Evolutionary conservation across 2,329 filamentous ascomycete species (phyloP).

Genomic region (Neurospora sp.): DNA sequence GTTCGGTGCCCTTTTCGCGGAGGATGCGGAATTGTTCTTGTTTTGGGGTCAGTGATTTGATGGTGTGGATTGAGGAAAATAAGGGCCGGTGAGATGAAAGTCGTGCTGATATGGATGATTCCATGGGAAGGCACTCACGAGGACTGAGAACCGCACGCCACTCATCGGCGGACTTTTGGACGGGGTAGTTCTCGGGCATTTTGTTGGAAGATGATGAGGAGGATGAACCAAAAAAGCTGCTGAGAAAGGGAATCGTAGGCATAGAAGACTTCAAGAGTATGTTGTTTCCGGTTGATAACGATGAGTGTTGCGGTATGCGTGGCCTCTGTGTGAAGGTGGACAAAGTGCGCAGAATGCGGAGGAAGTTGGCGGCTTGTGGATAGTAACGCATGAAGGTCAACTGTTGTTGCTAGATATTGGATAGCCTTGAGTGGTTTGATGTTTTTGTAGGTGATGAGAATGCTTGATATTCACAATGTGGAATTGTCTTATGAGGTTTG

Average conservation of each 20-base stretch:
- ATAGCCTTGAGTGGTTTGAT: neutral
- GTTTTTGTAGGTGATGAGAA: neutral
- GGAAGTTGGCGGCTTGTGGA: conserved; percentile 40
- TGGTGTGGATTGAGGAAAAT: neutral
- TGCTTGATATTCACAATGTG: neutral
- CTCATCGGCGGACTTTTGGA: conserved; percentile 70
- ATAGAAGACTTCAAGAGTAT: conserved; percentile 41
- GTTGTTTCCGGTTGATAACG: neutral
- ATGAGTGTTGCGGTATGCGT: conserved; percentile 17
- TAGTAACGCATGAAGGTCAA: neutral
- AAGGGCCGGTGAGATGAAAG: neutral
- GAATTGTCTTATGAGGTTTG: neutral
- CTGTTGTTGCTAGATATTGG: neutral
- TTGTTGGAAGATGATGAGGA: conserved; percentile 47
- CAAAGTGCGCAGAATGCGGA: conserved; percentile 36
- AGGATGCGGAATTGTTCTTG: conserved; percentile 92
- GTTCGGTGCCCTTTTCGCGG: conserved; percentile 84
- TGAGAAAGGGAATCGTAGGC: conserved; percentile 69
- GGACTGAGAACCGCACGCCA: conserved; percentile 77
- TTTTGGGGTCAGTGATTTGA: conserved; percentile 4
- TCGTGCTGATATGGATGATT: neutral
- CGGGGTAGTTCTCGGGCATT: conserved; percentile 58
- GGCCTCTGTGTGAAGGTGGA: conserved; percentile 32
- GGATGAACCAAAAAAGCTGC: conserved; percentile 57
- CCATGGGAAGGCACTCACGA: conserved; percentile 23